Base-by-base conservation (phyloP, 1,284 basidiomycete species). In the Taiwanofungus camphoratus region DNA sequence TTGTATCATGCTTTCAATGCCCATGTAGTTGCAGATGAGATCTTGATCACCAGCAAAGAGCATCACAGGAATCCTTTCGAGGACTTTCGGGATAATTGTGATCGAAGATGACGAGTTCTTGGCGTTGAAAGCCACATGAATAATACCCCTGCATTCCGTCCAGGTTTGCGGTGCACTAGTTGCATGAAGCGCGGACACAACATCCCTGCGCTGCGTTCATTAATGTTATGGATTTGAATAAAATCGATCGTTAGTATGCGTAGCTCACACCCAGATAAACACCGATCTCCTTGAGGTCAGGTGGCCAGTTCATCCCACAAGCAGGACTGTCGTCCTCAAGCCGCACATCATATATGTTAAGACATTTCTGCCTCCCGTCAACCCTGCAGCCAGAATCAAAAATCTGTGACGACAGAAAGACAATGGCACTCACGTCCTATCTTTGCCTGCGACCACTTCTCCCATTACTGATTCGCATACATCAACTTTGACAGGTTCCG, bases 251-350 rank as follows among this genome's bases (percentile, higher is more conserved):
- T n/a, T 33, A 33, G 27, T 24, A 29, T 33, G 27, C 16, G 24
- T 4, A 9, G 69, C 87, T 45, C 61, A 93, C 92, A 20, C 76
- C 78, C 11, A 99, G 77, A 60, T 94, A 97, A 3, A 70, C 67
- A 32, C 83, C 86, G 29, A 97, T 74, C 36, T 85, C 79, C 7
- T 71, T 63, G 19, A 99, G 76, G 52, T 92, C 91, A n/a, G 85
- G 82, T 3, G 95, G 95, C 95, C 95, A 99, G 64, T 95, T 95
- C 91, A 98, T 90, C 1, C 95, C 95, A 63, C 95, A 99, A 2
- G 81, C 84, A n/a, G 94, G 94, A 36, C 64, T 70, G 11, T 74
- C 75, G 61, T 99, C 96, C 42, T 86, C 80, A 21, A 91, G 68
- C 24, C 96, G 84, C 16, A 98, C 79, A 58, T 99, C 96, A 58